Percentiles rank a stretch among this genome's conserved stretches.
phyloP scores from a whole-genome alignment of 768 basidiomycete species.

The Xerocomellus chrysenteron region DNA sequence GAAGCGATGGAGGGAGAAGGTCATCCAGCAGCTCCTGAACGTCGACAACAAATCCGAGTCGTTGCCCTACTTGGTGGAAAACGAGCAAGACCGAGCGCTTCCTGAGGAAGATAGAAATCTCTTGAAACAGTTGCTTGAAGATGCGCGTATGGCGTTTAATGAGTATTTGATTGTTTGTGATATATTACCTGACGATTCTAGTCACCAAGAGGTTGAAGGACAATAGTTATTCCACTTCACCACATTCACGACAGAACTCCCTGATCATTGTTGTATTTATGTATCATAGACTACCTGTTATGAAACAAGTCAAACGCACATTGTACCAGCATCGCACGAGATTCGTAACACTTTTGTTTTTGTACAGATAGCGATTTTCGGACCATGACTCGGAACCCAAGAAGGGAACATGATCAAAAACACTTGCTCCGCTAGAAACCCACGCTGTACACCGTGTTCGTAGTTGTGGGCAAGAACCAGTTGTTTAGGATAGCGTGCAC shows the following conservation, averaged over 20 bases:
- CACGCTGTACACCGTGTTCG: slow-evolving; percentile 27
- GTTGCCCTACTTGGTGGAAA: not conserved
- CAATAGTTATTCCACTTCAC: not conserved
- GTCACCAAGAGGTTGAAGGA: not conserved
- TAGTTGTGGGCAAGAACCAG: slow-evolving; percentile 17
- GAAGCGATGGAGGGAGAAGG: slow-evolving; percentile 22
- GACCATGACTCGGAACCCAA: not conserved
- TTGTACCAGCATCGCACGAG: not conserved
- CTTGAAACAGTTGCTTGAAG: slow-evolving; percentile 9
- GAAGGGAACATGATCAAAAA: not conserved
- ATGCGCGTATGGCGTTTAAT: slow-evolving; percentile 18
- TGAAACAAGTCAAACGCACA: not conserved
- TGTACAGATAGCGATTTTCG: not conserved
- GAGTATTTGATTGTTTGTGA: slow-evolving; percentile 4
- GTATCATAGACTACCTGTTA: not conserved
- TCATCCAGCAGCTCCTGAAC: slow-evolving; percentile 12
- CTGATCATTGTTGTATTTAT: not conserved
- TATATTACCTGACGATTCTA: not conserved
- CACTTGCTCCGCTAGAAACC: slow-evolving; percentile 16
- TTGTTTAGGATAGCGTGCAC: slow-evolving; percentile 18
- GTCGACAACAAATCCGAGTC: not conserved
- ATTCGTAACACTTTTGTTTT: not conserved
- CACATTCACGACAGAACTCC: not conserved
- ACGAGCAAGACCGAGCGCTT: not conserved
- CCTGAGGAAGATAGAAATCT: not conserved